Evolutionary conservation across 306 rosid species (phyloP), one percentile per base, ranked within the genome.

Genomic region (Cucumis cinereus): DNA sequence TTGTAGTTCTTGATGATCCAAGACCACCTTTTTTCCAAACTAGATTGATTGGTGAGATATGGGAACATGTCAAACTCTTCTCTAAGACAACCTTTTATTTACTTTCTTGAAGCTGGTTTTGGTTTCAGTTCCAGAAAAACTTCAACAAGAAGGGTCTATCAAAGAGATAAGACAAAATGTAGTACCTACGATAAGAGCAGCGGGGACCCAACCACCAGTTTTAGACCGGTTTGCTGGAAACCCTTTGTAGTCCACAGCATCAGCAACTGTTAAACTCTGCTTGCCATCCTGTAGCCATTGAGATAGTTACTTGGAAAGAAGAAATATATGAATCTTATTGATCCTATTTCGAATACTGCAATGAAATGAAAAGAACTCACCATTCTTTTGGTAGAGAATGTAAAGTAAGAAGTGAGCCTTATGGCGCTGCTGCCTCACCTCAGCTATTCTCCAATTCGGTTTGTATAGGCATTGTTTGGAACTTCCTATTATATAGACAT

Each of bases 161-260:
- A 58, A 20, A 19, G 26, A 66, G 28, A 45, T n/a, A 10, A 74
- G 40, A 41, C 30, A 10, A 15, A 77, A 77, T 55, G 59, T 83
- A 83, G 76, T 50, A 93, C 98, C 96, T 80, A 86, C 86, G 79
- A 91, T 85, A 41, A 87, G 91, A 38, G 96, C 87, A 30, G 98
- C 98, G 0, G 94, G 80, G 10, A 82, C 81, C 98, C 98, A 91
- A 78, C 98, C 94, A 1, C 98, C 97, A 7, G 98, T 93, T 90
- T 83, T 87, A 67, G 88, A 84, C 78, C 84, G 87, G 50, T 91
- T 90, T 77, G 94, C 96, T 24, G 96, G 92, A 69, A 81, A 77
- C 40, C 96, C 97, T 80, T 84, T 84, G 82, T 87, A 91, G 83
- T 93, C 89, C 79, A 90, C 88, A 68, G 97, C 93, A 81, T 87